These are phyloP conservation scores for Myriosclerotinia curreyana DNA, from an alignment of 2,329 filamentous ascomycete genomes.

Conservation along the genomic window DNA sequence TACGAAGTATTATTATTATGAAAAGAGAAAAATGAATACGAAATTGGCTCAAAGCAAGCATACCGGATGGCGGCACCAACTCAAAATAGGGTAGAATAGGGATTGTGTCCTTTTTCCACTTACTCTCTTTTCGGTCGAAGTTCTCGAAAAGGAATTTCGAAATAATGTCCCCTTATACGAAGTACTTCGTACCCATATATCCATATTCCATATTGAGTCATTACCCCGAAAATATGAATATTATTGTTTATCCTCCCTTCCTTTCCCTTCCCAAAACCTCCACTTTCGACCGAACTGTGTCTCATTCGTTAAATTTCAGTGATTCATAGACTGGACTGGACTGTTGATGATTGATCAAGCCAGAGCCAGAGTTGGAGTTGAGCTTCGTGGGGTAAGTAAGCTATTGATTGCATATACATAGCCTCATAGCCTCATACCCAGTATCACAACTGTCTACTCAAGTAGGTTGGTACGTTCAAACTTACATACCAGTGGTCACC, in stretches of 20 bases:
- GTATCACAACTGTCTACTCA: background rate
- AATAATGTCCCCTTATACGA: no score
- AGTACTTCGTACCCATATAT: no score
- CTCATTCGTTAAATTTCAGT: constrained; percentile 26
- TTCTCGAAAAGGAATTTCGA: constrained; percentile 1
- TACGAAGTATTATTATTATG: no score
- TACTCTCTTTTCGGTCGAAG: background rate
- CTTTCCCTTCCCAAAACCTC: background rate
- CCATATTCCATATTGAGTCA: background rate
- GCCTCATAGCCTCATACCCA: no score
- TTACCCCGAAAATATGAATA: background rate
- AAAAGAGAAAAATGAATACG: no score
- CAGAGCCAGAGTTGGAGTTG: background rate
- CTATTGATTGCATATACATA: background rate
- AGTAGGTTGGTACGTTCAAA: constrained; percentile 6
- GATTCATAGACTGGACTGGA: no score
- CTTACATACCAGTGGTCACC: no score
- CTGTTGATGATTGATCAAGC: background rate
- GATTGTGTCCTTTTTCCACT: background rate
- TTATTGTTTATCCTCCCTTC: background rate
- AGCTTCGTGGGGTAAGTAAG: constrained; percentile 5
- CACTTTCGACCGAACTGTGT: background rate
- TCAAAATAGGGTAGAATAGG: background rate
- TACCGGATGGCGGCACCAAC: constrained; percentile 2
- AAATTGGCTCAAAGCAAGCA: constrained; percentile 1